Base-by-base conservation (phyloP, 192 early-diverging fungal genomes). In the Backusella macrospora region DNA sequence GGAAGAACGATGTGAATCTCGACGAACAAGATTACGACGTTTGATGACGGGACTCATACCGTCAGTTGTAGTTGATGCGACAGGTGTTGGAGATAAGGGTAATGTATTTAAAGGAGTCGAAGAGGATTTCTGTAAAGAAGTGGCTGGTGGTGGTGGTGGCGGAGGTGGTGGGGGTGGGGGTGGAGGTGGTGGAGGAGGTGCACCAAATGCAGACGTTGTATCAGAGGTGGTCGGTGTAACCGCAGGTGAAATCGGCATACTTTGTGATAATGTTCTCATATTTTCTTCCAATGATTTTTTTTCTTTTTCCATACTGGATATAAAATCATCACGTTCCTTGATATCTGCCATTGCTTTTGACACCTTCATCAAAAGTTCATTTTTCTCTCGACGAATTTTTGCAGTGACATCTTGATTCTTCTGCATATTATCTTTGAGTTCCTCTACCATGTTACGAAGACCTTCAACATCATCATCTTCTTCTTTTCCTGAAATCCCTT, bases 381-480 rank as follows among this genome's bases (percentile, higher is more conserved):
- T 78, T 40, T 78, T 78, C 44, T 78, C 77, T 34, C 72, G 72
- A 3, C 77, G 67, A 9, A 78, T 78, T 42, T 78, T 78, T 26
- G 72, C 39, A 10, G 66, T n/a, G 9, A 68, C 49, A 5, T 78
- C 77, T 49, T 78, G 47, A 65, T 34, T 46, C 15, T 48, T 68
- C 3, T 70, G 73, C 0, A 78, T 15, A 5, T 55, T 47, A 13
- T 78, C 71, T 37, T 70, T 52, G 5, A 69, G 68, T 34, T 78
- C 77, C 34, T 68, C 73, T 5, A 78, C 71, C 72, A 74, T 73
- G 42, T 73, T 73, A 8, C 77, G 49, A 23, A 78, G 40, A 3
- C 72, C 72, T 34, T 78, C 72, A 12, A 73, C 66, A 16, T 78
- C 77, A 42, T 78, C 77, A 7, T 68, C 48, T 14, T 26, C 39